Percentiles rank a stretch among this genome's conserved stretches.
Conservation (phyloP, 108 stramenopile species). For the Schizochytrium sp. region DNA sequence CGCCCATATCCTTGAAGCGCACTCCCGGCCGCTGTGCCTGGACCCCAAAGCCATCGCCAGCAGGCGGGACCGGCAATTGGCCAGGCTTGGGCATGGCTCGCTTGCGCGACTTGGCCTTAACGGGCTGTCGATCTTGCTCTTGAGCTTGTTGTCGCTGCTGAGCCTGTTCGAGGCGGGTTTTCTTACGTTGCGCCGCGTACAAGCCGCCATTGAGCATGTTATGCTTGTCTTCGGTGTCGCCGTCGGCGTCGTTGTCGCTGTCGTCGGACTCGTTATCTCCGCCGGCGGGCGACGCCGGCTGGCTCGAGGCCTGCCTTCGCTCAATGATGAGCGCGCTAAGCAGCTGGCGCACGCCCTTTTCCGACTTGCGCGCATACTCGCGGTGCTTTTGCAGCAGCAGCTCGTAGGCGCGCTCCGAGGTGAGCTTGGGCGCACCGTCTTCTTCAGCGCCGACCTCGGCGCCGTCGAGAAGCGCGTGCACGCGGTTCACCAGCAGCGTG, state of each 20-base stretch:
- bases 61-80: no score
- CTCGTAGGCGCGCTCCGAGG: not conserved
- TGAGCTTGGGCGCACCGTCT: not conserved
- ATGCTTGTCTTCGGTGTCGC: not conserved
- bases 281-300: not conserved
- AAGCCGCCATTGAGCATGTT: not conserved
- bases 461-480: not conserved
- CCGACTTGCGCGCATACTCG: not conserved
- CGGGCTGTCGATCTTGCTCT: not conserved
- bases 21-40: conserved; percentile 19
- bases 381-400: not conserved
- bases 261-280: not conserved
- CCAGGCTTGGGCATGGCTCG: not conserved
- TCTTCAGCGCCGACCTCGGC: not conserved
- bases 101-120: not conserved
- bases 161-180: not conserved
- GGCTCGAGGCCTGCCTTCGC: not conserved
- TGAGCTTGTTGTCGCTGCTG: not conserved
- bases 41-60: not conserved
- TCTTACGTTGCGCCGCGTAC: not conserved
- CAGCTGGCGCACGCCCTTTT: not conserved
- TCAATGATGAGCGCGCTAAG: not conserved
- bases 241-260: not conserved
- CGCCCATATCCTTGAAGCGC: conserved; percentile 32
- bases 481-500: not conserved